Percentiles rank a stretch among this genome's conserved stretches.
Evolutionary conservation across 2,329 filamentous ascomycete species (phyloP).

Genomic region (Phyllosticta citriasiana): DNA sequence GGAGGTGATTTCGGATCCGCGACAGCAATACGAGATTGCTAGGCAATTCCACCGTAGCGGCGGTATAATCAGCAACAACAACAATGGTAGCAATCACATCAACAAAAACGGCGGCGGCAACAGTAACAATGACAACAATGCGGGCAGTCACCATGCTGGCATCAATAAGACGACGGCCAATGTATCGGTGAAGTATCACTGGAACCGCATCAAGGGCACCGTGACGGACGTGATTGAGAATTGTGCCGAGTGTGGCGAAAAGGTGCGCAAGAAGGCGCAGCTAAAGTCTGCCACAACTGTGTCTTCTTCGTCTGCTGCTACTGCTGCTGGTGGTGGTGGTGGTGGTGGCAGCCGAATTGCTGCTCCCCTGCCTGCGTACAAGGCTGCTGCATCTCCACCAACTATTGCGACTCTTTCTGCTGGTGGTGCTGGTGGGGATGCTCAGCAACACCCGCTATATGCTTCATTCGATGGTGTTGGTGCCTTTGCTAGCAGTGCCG

Average conservation of each 20-base stretch:
- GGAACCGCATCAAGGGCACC: conserved; percentile 96
- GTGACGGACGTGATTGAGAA: conserved; percentile 90
- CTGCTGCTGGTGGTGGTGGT: neutral
- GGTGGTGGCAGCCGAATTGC: neutral
- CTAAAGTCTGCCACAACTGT: neutral
- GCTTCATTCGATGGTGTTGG: neutral
- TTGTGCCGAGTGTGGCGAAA: conserved; percentile 79
- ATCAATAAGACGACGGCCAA: conserved; percentile 97
- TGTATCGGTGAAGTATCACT: conserved; percentile 91
- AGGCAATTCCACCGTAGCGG: conserved; percentile 55
- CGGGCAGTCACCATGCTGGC: conserved; percentile 59
- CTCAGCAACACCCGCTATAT: neutral
- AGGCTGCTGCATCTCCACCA: neutral
- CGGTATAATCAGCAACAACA: neutral
- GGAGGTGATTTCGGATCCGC: conserved; percentile 86
- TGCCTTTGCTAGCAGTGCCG: neutral
- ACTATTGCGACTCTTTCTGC: neutral
- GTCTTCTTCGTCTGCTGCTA: neutral
- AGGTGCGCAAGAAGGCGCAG: conserved; percentile 6
- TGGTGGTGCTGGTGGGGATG: neutral
- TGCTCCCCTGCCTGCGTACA: neutral
- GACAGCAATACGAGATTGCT: conserved; percentile 83
- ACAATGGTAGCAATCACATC: neutral
- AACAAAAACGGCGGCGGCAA: neutral
- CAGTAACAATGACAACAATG: neutral